Conservation (phyloP, 2,329 filamentous ascomycete genomes). For the Aspergillus unguis region DNA sequence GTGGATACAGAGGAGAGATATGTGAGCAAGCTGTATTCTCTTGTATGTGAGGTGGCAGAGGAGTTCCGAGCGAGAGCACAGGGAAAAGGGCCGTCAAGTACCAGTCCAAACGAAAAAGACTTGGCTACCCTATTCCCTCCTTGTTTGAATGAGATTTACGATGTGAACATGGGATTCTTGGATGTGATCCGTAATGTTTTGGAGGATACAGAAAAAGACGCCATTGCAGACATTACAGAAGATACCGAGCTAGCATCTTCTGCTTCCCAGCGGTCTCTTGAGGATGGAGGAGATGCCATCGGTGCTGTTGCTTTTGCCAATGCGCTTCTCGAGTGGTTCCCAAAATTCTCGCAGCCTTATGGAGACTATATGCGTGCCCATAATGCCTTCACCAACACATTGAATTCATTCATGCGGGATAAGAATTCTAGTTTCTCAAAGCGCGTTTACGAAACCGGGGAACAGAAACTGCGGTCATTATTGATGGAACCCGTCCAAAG, state of each 20-base stretch:
- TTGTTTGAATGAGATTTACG: constrained; percentile 74
- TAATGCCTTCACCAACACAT: constrained; percentile 76
- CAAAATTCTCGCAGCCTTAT: constrained; percentile 86
- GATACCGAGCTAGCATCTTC: constrained; percentile 49
- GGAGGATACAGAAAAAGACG: constrained; percentile 78
- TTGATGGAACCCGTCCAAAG: constrained; percentile 96
- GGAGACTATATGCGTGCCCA: constrained; percentile 90
- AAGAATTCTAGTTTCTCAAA: constrained; percentile 79
- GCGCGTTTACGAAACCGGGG: constrained; percentile 75
- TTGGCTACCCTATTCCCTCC: constrained; percentile 75
- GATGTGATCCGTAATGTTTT: constrained; percentile 71
- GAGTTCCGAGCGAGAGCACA: constrained; percentile 73
- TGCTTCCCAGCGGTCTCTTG: constrained; percentile 42
- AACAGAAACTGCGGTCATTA: constrained; percentile 84
- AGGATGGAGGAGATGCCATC: constrained; percentile 63
- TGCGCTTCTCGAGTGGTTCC: constrained; percentile 85
- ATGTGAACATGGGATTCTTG: constrained; percentile 78
- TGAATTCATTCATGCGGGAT: constrained; percentile 72
- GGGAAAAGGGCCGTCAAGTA: constrained; percentile 56
- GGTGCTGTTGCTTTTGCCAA: constrained; percentile 76
- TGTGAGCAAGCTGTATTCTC: constrained; percentile 78
- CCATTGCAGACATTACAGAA: constrained; percentile 70
- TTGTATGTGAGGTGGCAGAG: constrained; percentile 75
- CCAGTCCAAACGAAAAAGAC: constrained; percentile 69
- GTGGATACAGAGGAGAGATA: constrained; percentile 94